phyloP scores from a whole-genome alignment of 75 land plant species.

The Cryptomeria japonica region DNA sequence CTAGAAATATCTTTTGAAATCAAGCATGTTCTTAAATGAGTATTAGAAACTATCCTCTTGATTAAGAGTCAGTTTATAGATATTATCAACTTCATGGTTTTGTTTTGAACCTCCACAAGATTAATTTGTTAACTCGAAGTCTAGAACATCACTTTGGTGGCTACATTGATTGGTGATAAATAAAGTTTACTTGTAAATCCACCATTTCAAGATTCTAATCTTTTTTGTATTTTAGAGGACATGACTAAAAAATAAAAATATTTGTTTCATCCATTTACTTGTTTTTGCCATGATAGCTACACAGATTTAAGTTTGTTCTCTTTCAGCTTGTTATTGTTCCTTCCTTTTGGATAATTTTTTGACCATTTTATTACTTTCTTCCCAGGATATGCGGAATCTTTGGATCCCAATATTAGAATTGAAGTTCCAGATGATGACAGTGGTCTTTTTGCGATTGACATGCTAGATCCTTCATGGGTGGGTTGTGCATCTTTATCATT shows the following conservation, averaged over 20 bases:
- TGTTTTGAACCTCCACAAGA: background rate
- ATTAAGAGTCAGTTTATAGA: background rate
- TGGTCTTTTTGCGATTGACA: conserved; percentile 85
- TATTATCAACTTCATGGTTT: background rate
- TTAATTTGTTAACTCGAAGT: background rate
- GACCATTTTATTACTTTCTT: background rate
- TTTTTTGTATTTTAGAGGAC: background rate
- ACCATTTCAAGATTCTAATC: background rate
- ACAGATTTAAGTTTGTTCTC: background rate
- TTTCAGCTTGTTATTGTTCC: background rate
- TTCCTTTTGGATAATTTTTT: background rate
- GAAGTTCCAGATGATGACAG: conserved; percentile 78
- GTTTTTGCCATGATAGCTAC: background rate
- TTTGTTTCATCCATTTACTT: conserved; percentile 1
- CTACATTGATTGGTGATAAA: background rate
- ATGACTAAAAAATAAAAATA: background rate
- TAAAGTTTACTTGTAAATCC: background rate
- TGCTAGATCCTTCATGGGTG: conserved; percentile 82
- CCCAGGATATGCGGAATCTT: conserved; percentile 70
- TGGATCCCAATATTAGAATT: conserved; percentile 55
- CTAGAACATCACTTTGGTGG: background rate
- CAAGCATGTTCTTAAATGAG: background rate
- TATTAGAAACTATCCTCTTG: background rate
- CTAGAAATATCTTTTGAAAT: background rate
- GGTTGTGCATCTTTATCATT: conserved; percentile 11